Conservation (phyloP, 345 rosid genomes). For the Noccaea caerulescens region DNA sequence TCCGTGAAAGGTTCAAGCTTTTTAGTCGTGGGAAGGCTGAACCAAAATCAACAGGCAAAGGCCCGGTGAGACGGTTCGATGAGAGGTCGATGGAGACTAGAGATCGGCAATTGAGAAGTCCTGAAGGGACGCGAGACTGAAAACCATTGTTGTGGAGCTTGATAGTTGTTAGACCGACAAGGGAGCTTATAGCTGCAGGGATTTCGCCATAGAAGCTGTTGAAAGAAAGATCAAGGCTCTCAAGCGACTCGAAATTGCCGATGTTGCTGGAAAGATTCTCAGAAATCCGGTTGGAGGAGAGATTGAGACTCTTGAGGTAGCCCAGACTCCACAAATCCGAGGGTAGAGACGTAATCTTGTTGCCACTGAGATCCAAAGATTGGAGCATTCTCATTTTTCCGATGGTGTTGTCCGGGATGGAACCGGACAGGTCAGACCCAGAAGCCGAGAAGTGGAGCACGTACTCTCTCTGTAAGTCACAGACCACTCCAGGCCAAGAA, state of each 20-base stretch:
- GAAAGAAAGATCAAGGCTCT: conserved; percentile 69
- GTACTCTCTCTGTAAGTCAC: conserved; percentile 54
- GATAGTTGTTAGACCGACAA: conserved; percentile 55
- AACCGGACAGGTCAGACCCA: conserved; percentile 66
- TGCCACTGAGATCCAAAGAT: conserved; percentile 76
- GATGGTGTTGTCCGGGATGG: conserved; percentile 79
- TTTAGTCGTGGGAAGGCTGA: conserved; percentile 67
- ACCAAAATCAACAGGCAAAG: conserved; percentile 72
- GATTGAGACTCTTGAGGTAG: conserved; percentile 64
- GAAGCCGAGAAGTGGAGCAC: conserved; percentile 56
- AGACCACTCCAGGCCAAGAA: conserved; percentile 68
- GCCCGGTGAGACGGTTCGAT: conserved; percentile 62
- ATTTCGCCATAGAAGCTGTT: conserved; percentile 79
- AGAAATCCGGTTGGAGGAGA: conserved; percentile 74
- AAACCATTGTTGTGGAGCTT: conserved; percentile 64
- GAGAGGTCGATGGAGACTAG: conserved; percentile 71
- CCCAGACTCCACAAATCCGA: conserved; percentile 89
- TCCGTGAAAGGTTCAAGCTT: conserved; percentile 70
- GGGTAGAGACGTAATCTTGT: conserved; percentile 76
- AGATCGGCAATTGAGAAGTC: conserved; percentile 57
- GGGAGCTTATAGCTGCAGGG: conserved; percentile 69
- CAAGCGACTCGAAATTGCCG: conserved; percentile 71
- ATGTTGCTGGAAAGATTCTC: conserved; percentile 68
- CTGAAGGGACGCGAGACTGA: conserved; percentile 63
- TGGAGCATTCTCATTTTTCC: conserved; percentile 78